Evolutionary conservation across 2,329 filamentous ascomycete genomes (phyloP).

Genomic region (Chrysosporium queenslandicum): DNA sequence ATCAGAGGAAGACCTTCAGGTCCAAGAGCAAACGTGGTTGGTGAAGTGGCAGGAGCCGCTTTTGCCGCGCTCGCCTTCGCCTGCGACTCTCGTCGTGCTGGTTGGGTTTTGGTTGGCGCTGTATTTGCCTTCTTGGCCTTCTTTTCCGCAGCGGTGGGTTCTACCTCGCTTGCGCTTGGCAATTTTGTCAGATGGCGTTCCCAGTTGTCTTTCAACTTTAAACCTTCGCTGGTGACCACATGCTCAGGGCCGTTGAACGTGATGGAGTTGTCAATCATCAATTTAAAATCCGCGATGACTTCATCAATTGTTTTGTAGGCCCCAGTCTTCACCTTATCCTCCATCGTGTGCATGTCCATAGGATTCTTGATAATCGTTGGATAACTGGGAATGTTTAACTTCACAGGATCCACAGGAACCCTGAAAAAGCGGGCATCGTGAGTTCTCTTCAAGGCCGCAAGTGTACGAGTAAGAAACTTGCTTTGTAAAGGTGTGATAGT

Average conservation of each 20-base stretch:
- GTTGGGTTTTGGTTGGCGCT: constrained; percentile 32
- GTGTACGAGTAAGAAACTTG: constrained; percentile 33
- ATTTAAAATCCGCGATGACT: constrained; percentile 62
- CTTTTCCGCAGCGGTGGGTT: constrained; percentile 55
- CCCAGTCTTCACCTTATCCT: constrained; percentile 63
- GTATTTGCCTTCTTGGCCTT: constrained; percentile 38
- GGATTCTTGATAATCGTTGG: constrained; percentile 63
- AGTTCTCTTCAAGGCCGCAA: constrained; percentile 62
- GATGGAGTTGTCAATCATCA: constrained; percentile 69
- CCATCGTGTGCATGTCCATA: constrained; percentile 76
- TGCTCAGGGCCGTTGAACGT: constrained; percentile 76
- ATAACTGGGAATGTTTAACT: constrained; percentile 65
- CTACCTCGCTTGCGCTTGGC: constrained; percentile 46
- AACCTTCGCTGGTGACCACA: constrained; percentile 58
- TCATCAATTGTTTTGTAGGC: constrained; percentile 60
- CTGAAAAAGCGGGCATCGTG: constrained; percentile 68
- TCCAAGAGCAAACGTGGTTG: constrained; percentile 58
- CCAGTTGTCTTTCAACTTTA: constrained; percentile 51
- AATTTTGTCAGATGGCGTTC: constrained; percentile 52
- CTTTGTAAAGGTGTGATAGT: constrained; percentile 36
- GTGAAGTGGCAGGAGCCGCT: constrained; percentile 34
- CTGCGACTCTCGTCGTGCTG: constrained; percentile 40
- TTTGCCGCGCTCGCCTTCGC: constrained; percentile 21
- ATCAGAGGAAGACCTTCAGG: constrained; percentile 71
- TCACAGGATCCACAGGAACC: constrained; percentile 64